Evolutionary conservation across 257 asterid genomes (phyloP).

Genomic region (Nicotiana tabacum): DNA sequence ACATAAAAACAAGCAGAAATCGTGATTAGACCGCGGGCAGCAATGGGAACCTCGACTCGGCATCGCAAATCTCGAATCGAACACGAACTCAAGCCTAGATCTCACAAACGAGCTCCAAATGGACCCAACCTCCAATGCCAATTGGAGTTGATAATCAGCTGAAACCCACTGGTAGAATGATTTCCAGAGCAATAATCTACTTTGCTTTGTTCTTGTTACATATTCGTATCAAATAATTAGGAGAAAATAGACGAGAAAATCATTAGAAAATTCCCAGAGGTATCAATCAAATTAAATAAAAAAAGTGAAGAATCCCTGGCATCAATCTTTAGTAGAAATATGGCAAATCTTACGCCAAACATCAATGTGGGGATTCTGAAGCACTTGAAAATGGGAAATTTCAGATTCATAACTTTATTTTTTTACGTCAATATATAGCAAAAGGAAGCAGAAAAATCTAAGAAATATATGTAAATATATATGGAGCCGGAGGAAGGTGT

Average conservation of each 20-base stretch:
- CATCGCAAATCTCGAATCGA: too few species aligned
- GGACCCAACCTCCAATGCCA: too few species aligned
- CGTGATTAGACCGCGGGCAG: too few species aligned
- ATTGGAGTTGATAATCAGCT: too few species aligned
- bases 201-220: neutral
- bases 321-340: neutral
- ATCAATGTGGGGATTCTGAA: slow-evolving; percentile 10
- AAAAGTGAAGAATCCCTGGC: too few species aligned
- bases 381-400: slow-evolving; percentile 6
- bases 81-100: too few species aligned
- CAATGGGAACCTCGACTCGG: too few species aligned
- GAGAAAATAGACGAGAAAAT: neutral
- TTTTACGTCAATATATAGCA: slow-evolving; percentile 14
- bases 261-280: neutral
- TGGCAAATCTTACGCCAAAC: slow-evolving; percentile 11
- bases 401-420: slow-evolving; percentile 24
- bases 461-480: neutral
- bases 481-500: slow-evolving; percentile 38
- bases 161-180: neutral
- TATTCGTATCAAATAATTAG: neutral
- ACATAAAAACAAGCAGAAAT: too few species aligned
- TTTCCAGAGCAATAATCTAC: neutral
- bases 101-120: too few species aligned
- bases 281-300: neutral
- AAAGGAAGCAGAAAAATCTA: too few species aligned